phyloP scores from a whole-genome alignment of 345 rosid species.

The Citrus glauca region DNA sequence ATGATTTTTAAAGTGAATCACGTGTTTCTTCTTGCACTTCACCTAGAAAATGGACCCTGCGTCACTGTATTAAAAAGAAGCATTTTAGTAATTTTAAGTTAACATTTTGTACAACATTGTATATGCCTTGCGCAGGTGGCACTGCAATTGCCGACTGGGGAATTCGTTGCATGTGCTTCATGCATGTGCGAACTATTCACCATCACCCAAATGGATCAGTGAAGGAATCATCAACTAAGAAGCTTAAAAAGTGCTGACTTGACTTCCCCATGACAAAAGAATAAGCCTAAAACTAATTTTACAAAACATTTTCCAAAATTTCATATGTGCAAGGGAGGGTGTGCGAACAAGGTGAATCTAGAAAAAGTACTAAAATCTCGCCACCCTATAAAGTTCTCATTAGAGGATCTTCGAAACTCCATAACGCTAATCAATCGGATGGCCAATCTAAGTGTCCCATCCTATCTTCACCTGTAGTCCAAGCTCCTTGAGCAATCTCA shows the following conservation, averaged over 20 bases:
- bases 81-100: too few species aligned
- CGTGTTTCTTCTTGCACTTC: too few species aligned
- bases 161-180: neutral
- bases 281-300: neutral
- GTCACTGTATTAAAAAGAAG: too few species aligned
- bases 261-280: neutral
- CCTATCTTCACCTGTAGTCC: conserved; percentile 43
- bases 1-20: too few species aligned
- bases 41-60: too few species aligned
- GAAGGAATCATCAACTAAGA: neutral
- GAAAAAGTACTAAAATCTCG: neutral
- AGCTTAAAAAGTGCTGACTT: neutral
- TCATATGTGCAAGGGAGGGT: neutral
- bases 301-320: neutral
- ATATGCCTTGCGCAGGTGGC: too few species aligned
- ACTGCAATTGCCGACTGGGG: too few species aligned
- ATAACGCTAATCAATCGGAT: conserved; percentile 3
- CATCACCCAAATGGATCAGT: too few species aligned
- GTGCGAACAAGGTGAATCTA: neutral
- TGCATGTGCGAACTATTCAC: neutral
- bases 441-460: conserved; percentile 55
- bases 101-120: too few species aligned
- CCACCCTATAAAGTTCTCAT: neutral
- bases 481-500: conserved; percentile 71
- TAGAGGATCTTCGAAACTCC: neutral